A percentile compares a stretch with the other conserved stretches of the same genome.
phyloP scores from a whole-genome alignment of 2,329 filamentous ascomycete species.

The Neocucurbitaria cava region DNA sequence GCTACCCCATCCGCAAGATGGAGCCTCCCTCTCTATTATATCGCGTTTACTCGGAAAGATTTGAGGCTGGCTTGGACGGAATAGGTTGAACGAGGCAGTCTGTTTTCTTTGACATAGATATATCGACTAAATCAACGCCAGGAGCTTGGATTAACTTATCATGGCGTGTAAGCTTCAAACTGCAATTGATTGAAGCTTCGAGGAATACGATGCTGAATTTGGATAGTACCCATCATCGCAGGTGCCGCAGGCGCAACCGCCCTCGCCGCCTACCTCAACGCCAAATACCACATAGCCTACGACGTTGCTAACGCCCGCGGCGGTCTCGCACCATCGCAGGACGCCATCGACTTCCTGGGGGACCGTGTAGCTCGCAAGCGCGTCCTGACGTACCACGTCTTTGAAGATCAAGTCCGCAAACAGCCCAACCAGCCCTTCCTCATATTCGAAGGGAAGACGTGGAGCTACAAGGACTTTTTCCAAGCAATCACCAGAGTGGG shows the following conservation, averaged over 20 bases:
- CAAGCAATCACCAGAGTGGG: slow-evolving; percentile 34
- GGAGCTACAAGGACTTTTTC: slow-evolving; percentile 44
- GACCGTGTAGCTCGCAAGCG: slow-evolving; percentile 25
- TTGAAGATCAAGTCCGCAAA: slow-evolving; percentile 47
- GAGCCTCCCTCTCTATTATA: background rate
- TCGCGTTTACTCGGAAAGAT: background rate
- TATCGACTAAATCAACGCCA: background rate
- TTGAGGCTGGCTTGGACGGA: background rate
- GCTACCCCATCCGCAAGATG: slow-evolving; percentile 8
- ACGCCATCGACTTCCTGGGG: slow-evolving; percentile 25
- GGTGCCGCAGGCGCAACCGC: slow-evolving; percentile 37
- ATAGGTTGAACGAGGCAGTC: background rate
- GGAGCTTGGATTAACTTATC: background rate
- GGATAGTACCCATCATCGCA: slow-evolving; percentile 35
- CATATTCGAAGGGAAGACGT: slow-evolving; percentile 46
- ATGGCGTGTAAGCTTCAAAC: slow-evolving; percentile 18
- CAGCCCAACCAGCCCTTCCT: slow-evolving; percentile 41
- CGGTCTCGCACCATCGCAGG: slow-evolving; percentile 21
- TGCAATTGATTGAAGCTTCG: too few species aligned
- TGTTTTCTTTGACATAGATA: background rate
- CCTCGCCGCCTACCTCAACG: slow-evolving; percentile 46
- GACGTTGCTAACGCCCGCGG: slow-evolving; percentile 31
- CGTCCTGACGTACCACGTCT: slow-evolving; percentile 38
- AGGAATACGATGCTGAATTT: background rate
- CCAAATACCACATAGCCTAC: slow-evolving; percentile 42